Base-by-base conservation (phyloP, 225 moss, liverwort and hornwort species). In the Asterella californica region DNA sequence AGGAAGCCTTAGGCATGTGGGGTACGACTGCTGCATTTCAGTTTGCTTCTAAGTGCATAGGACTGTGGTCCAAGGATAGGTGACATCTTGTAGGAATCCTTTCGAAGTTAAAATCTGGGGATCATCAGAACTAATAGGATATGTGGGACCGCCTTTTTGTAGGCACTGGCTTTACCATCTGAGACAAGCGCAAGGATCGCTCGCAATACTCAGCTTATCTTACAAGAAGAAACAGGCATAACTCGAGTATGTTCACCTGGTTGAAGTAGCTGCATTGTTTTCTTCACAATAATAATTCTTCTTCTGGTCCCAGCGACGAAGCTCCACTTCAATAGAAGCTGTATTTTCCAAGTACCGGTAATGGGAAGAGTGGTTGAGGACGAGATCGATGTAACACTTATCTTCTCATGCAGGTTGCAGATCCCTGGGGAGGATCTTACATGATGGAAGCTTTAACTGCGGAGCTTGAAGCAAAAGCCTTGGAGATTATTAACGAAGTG, bases 371-470 rank as follows among this genome's bases (percentile, higher is more conserved):
- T 15, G 59, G 14, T 60, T 6, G 2, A 60, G 25, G 59, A 60
- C 2, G 24, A 60, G 22, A 60, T 60, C 2, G 24, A 30, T 32
- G 66, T 32, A 64, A 66, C 70, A 27, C 33, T 71, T 60, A 2
- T 32, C 21, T 61, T 42, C 29, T 77, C 45, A 66, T 68, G 30
- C 74, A 86, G 86, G 86, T 86, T 29, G 83, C 86, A 77, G 83
- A 86, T 78, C 86, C 83, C n/a, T 83, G 83, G 85, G 82, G 86
- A 62, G 83, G 86, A 77, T 86, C 83, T 9, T 86, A 83, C 80
- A 83, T 86, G 86, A 86, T 86, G 86, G 83, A 86, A 65, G 74
- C 80, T 42, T 55, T 86, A 29, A 86, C 86, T 55, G 76, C 86
- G 29, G 80, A 83, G 37, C 78, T 86, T 42, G 86, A 86, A 63